These are phyloP conservation scores for Capillidium rhysosporum DNA, from an alignment of 371 early-diverging fungal genomes.

Conservation along the genomic window DNA sequence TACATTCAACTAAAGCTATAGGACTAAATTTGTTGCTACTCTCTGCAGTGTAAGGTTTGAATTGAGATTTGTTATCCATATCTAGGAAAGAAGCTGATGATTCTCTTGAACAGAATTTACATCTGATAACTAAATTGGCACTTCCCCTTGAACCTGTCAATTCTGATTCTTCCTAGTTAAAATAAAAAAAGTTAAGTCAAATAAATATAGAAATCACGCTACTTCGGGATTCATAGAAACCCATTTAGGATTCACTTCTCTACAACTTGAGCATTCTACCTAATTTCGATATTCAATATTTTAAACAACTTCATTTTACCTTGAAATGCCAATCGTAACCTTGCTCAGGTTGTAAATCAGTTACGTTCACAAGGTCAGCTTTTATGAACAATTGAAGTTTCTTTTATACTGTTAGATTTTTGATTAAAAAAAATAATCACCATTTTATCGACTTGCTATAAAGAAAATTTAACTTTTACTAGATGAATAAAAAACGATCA, in stretches of 20 bases:
- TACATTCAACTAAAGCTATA: conserved; percentile 56
- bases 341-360: conserved; percentile 37
- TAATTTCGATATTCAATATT: conserved; percentile 8
- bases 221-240: conserved; percentile 51
- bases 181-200: not conserved
- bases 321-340: conserved; percentile 54
- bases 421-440: too few species aligned
- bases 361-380: conserved; percentile 66
- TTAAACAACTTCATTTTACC: not conserved
- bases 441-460: too few species aligned
- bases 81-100: conserved; percentile 21
- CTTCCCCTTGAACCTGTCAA: conserved; percentile 42
- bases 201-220: conserved; percentile 11
- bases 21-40: conserved; percentile 31
- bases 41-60: conserved; percentile 29
- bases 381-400: conserved; percentile 17
- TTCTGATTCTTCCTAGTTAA: conserved; percentile 12
- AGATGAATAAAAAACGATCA: too few species aligned
- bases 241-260: conserved; percentile 48
- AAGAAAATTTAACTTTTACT: too few species aligned
- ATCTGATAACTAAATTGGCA: conserved; percentile 77
- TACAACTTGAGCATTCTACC: conserved; percentile 66
- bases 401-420: too few species aligned
- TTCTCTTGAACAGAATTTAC: conserved; percentile 83
- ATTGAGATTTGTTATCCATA: conserved; percentile 9